Evolutionary conservation across 1,139 yeast genomes (phyloP), one percentile per base, ranked within the genome.

Genomic region (Taiozyma sp.): DNA sequence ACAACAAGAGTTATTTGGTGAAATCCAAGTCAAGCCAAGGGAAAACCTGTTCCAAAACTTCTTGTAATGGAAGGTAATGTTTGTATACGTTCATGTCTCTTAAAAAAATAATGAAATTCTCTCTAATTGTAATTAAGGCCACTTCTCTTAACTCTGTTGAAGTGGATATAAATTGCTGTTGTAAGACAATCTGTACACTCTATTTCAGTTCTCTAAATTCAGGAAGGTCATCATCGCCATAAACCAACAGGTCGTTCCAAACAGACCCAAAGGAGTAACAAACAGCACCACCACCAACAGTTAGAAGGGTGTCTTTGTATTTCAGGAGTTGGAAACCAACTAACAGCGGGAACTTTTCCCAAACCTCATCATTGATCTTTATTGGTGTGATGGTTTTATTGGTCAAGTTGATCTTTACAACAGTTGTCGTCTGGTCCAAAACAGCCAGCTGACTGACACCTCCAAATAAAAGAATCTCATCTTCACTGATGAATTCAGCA

Each of bases 231-330:
- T 44, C 45, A n/a, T 50, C 51, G 13, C 57, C 57, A 24, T 55
- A 27, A 4, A 61, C 52, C 12, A 62, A 45, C 23, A 60, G 43
- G 30, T 68, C 66, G 54, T 82, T 85, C 76, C 84, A 84, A 45
- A 75, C 79, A 30, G 90, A 80, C 0, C 96, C 96, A 70, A 87
- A 88, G 1, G 93, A 87, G 62, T 86, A 88, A 64, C 96, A 88
- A 2, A 87, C 90, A 0, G 87, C 92, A 3, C 96, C 96, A 6
- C 96, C 96, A 6, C 87, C 88, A 41, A 81, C 59, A 5, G 81
- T 60, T 3, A 67, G 47, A 8, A 73, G 43, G 5, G 59, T 57
- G 8, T 59, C 60, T 1, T 58, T 52, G 14, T 56, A 46, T 12
- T 59, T 57, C 3, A 72, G 68, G 43, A 80, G 50, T 34, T 75